Evolutionary conservation across 108 stramenopile genomes (phyloP), one percentile per base, ranked within the genome.

Genomic region (Pseudonitzschia multistriata): DNA sequence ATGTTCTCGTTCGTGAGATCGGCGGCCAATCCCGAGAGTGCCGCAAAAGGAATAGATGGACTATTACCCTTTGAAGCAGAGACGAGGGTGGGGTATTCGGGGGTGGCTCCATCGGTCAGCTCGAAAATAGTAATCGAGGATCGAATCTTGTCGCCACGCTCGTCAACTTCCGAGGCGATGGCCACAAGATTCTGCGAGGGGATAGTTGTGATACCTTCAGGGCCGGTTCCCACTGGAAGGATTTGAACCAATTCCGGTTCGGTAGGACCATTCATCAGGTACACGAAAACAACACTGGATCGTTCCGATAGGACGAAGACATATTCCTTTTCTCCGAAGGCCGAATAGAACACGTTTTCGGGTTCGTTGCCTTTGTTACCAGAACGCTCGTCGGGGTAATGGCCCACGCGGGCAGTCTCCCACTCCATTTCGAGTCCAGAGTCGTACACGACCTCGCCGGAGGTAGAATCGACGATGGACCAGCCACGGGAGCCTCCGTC

Each of bases 371-470:
- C 90, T 64, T 87, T 88, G 70, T 79, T 82, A 39, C 52, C 72
- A n/a, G 85, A 87, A 19, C 88, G 82, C 22, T 53, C 65, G n/a
- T 92, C 90, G 13, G 86, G 84, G 60, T 92, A 92, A 42, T 88
- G 85, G 21, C 90, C 90, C 33, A 82, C 29, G 6, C 62, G 35
- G 3, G 79, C 81, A 6, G 70, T 60, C n/a, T 71, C 50, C 22
- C 76, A 73, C 17, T 92, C 90, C 40, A 88, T 42, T 7, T 36
- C 24, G 30, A 27, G 76, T 14, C 73, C 81, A 33, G 83, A 78
- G 7, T 62, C 67, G 42, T 78, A 87, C 0, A 86, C 74, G 62
- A 86, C 72, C 36, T 40, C 68, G 21, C 86, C 85, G n/a, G 5
- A n/a, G 17, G 73, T 34, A n/a, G 36, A 48, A 28, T 84, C 74